Percentiles rank a stretch among this genome's conserved stretches.
phyloP scores from a whole-genome alignment of 495 filamentous ascomycete species.

The Emericellopsis terricola region DNA sequence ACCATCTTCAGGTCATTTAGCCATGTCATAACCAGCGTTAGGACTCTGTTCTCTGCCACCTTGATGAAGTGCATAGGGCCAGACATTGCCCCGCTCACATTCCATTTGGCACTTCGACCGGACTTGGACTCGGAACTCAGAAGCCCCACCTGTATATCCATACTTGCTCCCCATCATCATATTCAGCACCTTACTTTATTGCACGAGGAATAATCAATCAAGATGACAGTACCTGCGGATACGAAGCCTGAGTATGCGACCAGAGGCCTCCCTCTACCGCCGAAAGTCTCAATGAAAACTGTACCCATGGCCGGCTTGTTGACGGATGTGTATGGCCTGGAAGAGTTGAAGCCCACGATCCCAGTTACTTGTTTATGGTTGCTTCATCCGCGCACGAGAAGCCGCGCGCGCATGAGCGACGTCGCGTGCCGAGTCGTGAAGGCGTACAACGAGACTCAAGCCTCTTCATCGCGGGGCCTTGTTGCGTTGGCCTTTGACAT shows the following conservation, averaged over 20 bases:
- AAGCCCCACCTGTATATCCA: no score
- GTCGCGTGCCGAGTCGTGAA: conserved; percentile 18
- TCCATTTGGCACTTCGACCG: no score
- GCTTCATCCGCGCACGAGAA: conserved; percentile 57
- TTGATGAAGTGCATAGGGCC: no score
- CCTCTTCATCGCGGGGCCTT: conserved; percentile 25
- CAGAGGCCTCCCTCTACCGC: conserved; percentile 9
- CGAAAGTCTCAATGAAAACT: conserved; percentile 38
- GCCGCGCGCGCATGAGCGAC: conserved; percentile 48
- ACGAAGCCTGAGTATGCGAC: background rate
- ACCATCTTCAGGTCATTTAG: no score
- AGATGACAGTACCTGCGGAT: no score
- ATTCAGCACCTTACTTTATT: no score
- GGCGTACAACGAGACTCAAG: conserved; percentile 12
- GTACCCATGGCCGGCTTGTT: conserved; percentile 60
- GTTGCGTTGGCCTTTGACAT: conserved; percentile 77
- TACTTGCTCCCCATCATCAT: no score
- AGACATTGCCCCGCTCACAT: no score
- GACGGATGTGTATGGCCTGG: conserved; percentile 59
- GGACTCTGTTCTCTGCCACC: no score
- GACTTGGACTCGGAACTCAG: no score
- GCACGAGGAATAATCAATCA: no score
- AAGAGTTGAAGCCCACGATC: conserved; percentile 37
- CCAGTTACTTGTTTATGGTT: conserved; percentile 66
- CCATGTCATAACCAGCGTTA: no score